These are phyloP conservation scores for Pugionium cornutum DNA, from an alignment of 345 rosid species.

Conservation along the genomic window DNA sequence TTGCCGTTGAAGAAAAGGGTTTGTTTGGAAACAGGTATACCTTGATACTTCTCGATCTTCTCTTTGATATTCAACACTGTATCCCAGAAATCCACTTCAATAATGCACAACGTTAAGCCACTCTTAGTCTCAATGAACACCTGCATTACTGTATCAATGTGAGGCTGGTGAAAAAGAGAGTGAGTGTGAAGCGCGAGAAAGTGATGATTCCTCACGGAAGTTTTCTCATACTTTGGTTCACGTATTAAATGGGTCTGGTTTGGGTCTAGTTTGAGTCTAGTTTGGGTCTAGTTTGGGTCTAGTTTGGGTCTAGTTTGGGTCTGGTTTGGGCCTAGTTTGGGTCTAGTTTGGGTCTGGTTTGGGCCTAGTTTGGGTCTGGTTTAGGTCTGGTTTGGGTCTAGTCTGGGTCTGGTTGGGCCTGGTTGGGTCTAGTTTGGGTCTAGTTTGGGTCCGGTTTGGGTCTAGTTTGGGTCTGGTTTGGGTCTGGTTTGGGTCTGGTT, in stretches of 20 bases:
- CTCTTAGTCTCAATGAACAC: constrained; percentile 54
- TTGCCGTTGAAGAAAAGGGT: constrained; percentile 57
- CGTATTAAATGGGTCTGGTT: not conserved
- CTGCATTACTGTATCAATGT: constrained; percentile 44
- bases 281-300: not conserved
- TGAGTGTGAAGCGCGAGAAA: not conserved
- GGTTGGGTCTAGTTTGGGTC: too few relatives aligned
- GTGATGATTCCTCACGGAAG: not conserved
- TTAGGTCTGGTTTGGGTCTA: too few relatives aligned
- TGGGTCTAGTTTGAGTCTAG: not conserved
- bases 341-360: too few relatives aligned
- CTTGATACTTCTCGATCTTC: constrained; percentile 57
- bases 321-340: constrained; percentile 1
- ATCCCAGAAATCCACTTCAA: constrained; percentile 60
- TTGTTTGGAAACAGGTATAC: constrained; percentile 51
- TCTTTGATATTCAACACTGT: constrained; percentile 63
- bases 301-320: not conserved
- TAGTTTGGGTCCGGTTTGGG: too few relatives aligned
- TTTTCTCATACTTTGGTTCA: not conserved
- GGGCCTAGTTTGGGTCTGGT: too few relatives aligned
- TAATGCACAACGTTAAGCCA: constrained; percentile 51
- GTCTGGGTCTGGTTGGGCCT: too few relatives aligned
- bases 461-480: too few relatives aligned
- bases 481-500: too few relatives aligned
- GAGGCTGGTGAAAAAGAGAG: constrained; percentile 9